A percentile compares a stretch with the other conserved stretches of the same genome.
Conservation (phyloP, 2,329 filamentous ascomycete genomes). For the Neofusicoccum sp. region DNA sequence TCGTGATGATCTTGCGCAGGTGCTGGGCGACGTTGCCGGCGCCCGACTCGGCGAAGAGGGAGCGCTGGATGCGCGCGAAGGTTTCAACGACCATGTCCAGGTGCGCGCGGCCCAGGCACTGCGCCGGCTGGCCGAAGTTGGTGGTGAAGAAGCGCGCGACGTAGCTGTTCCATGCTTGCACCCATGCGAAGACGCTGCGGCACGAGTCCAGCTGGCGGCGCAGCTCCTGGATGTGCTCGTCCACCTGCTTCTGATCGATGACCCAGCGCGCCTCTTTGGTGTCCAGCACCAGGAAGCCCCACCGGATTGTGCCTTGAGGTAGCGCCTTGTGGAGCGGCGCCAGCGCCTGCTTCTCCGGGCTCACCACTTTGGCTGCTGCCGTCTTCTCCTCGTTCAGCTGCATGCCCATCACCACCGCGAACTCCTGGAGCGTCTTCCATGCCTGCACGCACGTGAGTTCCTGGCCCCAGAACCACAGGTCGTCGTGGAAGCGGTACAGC, state of each 20-base stretch:
- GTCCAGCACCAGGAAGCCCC: slow-evolving; percentile 61
- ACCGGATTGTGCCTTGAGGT: slow-evolving; percentile 55
- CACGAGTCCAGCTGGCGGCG: slow-evolving; percentile 56
- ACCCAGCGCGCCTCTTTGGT: slow-evolving; percentile 53
- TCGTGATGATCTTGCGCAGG: slow-evolving; percentile 42
- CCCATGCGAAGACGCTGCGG: slow-evolving; percentile 57
- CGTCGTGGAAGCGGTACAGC: slow-evolving; percentile 64
- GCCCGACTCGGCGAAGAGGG: slow-evolving; percentile 44
- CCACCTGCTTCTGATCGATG: slow-evolving; percentile 60
- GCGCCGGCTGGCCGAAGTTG: slow-evolving; percentile 57
- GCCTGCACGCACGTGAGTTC: slow-evolving; percentile 54
- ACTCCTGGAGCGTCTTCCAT: slow-evolving; percentile 59
- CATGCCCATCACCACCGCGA: slow-evolving; percentile 56
- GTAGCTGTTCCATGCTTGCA: slow-evolving; percentile 61
- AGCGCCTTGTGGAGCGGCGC: slow-evolving; percentile 35
- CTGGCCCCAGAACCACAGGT: slow-evolving; percentile 66
- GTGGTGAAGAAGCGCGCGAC: slow-evolving; percentile 56
- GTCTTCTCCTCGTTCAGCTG: slow-evolving; percentile 59
- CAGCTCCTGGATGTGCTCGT: slow-evolving; percentile 60
- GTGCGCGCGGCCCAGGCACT: slow-evolving; percentile 55
- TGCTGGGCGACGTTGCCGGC: slow-evolving; percentile 52
- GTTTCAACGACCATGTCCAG: slow-evolving; percentile 56
- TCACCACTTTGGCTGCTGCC: slow-evolving; percentile 48
- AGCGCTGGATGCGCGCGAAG: slow-evolving; percentile 52
- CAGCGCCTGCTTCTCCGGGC: slow-evolving; percentile 23